Evolutionary conservation across 2,329 filamentous ascomycete species (phyloP), one percentile per base, ranked within the genome.

Genomic region (Colletotrichum musae): DNA sequence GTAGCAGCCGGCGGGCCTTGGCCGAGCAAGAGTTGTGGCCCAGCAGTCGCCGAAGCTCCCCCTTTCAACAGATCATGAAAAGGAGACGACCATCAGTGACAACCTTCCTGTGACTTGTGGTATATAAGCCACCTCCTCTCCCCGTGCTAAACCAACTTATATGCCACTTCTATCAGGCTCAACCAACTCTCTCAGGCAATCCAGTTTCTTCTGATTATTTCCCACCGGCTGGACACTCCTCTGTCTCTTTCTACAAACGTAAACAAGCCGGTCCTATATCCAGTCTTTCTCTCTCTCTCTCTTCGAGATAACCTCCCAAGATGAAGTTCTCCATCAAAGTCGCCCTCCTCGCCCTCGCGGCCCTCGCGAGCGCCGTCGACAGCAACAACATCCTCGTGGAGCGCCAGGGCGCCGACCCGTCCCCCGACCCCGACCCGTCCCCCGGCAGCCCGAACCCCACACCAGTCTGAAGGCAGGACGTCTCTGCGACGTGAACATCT

Each of bases 391-490:
- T 70, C 58, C 63, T 77, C 58, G 63, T 69, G 26, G 73, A 74
- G 43, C 77, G 75, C 54, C 78, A 79, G 72, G 80, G 80, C 74
- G 73, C 56, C 58, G 81, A 81, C 74, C 18, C 18, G 18, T 18
- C 18, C 18, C 18, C 18, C 18, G 18, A 15, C 79, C 79, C 15
- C 18, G 18, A 15, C 79, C 79, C 15, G 76, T 79, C 13, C 77
- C 79, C 36, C 15, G 74, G 76, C 69, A 76, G 3, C 21, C 21
- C 21, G 21, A 4, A 24, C 3, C 21, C 21, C 21, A 76, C 70
- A 78, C 74, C 5, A 77, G 69, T 66, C 70, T 80, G 51, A 81
- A 81, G 77, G 77, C 77, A 81, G 72, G 79, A 81, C 70, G 70
- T 77, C 58, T 81, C 43, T 80, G 79, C 69, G 77, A 73, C n/a